A percentile compares a stretch with the other conserved stretches of the same genome.
phyloP scores from a whole-genome alignment of 352 stramenopile species.

The Phytopythium litorale region DNA sequence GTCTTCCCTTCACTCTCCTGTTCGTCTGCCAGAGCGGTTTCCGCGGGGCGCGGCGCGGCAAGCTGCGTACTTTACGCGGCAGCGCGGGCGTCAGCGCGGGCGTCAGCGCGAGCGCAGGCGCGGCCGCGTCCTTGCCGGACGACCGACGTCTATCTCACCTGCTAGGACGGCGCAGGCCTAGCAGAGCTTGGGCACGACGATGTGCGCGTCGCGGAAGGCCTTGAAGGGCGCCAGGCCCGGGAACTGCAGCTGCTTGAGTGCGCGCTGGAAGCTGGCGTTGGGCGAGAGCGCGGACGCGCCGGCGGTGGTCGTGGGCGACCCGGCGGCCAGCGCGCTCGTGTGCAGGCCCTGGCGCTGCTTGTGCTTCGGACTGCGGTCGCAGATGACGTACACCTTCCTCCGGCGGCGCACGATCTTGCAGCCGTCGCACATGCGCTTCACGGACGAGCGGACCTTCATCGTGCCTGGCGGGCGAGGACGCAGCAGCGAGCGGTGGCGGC shows the following conservation, averaged over 20 bases:
- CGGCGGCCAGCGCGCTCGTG: constrained; percentile 46
- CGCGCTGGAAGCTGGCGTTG: constrained; percentile 91
- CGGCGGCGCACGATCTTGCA: constrained; percentile 89
- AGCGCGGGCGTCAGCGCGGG: too few relatives aligned
- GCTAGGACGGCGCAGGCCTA: constrained; percentile 11
- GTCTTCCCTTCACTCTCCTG: neutral
- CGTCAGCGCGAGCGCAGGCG: too few relatives aligned
- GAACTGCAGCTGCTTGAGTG: constrained; percentile 95
- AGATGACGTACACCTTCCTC: constrained; percentile 89
- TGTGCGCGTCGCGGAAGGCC: constrained; percentile 67
- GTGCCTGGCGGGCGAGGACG: constrained; percentile 7
- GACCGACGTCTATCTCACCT: neutral
- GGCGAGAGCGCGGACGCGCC: constrained; percentile 49
- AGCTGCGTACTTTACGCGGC: too few relatives aligned
- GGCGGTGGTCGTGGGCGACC: constrained; percentile 9
- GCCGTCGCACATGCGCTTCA: constrained; percentile 90
- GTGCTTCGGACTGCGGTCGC: constrained; percentile 89
- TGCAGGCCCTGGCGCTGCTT: constrained; percentile 93
- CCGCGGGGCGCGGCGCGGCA: too few relatives aligned
- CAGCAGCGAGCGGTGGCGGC: too few relatives aligned
- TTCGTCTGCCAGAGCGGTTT: neutral
- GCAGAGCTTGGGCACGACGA: constrained; percentile 71
- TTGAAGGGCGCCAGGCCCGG: constrained; percentile 71
- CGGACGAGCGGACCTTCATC: constrained; percentile 91
- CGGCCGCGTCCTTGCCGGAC: neutral